phyloP scores from a whole-genome alignment of 805 yeast species.

The Metschnikowia dekortorum region DNA sequence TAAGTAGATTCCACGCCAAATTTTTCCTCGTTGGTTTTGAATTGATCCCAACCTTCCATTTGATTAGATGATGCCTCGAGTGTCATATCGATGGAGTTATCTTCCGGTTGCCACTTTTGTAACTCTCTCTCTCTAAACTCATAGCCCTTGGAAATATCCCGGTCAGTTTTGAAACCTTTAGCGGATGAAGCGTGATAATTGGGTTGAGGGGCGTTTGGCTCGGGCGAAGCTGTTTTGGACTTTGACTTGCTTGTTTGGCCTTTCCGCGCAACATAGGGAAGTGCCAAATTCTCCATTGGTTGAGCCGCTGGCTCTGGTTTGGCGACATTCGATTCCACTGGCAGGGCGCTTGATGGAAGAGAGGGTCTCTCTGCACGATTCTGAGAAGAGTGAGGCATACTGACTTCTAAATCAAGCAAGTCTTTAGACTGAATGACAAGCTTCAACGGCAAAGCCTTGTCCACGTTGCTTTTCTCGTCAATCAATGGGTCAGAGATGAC shows the following conservation, averaged over 20 bases:
- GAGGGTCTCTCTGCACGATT: neutral
- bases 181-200: neutral
- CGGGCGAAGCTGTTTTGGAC: conserved; percentile 1
- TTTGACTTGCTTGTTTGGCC: neutral
- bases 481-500: conserved; percentile 24
- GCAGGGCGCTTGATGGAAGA: neutral
- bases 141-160: conserved; percentile 62
- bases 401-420: conserved; percentile 45
- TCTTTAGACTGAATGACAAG: conserved; percentile 48
- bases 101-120: conserved; percentile 82
- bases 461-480: conserved; percentile 24
- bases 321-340: neutral
- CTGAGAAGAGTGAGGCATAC: neutral
- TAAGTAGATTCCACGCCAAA: conserved; percentile 83
- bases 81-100: conserved; percentile 23
- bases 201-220: neutral
- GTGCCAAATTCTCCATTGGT: neutral
- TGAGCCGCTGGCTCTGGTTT: neutral
- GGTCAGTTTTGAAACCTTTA: conserved; percentile 67
- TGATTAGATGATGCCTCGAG: conserved; percentile 33
- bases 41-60: conserved; percentile 78
- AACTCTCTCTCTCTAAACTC: conserved; percentile 63
- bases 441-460: conserved; percentile 39
- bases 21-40: conserved; percentile 81
- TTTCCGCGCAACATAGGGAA: neutral